Evolutionary conservation across 495 filamentous ascomycete species (phyloP).

Genomic region (Aspergillus sclerotiicarbonarius): DNA sequence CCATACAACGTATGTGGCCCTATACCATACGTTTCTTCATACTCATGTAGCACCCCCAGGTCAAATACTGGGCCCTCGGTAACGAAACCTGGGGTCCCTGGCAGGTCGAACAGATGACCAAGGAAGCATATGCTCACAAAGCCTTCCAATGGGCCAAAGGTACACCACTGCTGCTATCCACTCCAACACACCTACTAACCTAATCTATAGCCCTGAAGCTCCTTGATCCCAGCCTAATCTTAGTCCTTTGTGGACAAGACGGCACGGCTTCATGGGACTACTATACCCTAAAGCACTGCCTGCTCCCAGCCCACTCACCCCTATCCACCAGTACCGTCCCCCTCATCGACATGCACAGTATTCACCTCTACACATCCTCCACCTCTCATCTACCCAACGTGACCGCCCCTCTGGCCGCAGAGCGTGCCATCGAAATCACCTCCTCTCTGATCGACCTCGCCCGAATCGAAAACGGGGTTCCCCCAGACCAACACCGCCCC

Average conservation of each 20-base stretch:
- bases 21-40: neutral
- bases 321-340: slow-evolving; percentile 50
- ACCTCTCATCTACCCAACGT: slow-evolving; percentile 56
- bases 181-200: slow-evolving; percentile 4
- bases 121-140: slow-evolving; percentile 72
- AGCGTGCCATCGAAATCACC: slow-evolving; percentile 71
- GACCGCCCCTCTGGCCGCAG: slow-evolving; percentile 65
- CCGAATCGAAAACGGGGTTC: slow-evolving; percentile 63
- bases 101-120: slow-evolving; percentile 74
- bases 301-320: slow-evolving; percentile 37
- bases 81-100: slow-evolving; percentile 80
- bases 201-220: slow-evolving; percentile 59
- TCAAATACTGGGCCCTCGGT: slow-evolving; percentile 66
- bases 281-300: slow-evolving; percentile 65
- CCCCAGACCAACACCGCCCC: slow-evolving; percentile 52
- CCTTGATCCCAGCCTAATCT: slow-evolving; percentile 61
- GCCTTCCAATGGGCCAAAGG: slow-evolving; percentile 77
- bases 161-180: slow-evolving; percentile 6
- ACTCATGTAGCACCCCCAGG: slow-evolving; percentile 28
- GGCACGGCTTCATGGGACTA: slow-evolving; percentile 69
- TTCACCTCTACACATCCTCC: slow-evolving; percentile 68
- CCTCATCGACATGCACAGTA: slow-evolving; percentile 68
- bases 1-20: slow-evolving; percentile 61
- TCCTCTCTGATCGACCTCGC: slow-evolving; percentile 70
- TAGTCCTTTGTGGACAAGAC: slow-evolving; percentile 71